phyloP scores from a whole-genome alignment of 345 rosid species.

The Hypericum androsaemum region DNA sequence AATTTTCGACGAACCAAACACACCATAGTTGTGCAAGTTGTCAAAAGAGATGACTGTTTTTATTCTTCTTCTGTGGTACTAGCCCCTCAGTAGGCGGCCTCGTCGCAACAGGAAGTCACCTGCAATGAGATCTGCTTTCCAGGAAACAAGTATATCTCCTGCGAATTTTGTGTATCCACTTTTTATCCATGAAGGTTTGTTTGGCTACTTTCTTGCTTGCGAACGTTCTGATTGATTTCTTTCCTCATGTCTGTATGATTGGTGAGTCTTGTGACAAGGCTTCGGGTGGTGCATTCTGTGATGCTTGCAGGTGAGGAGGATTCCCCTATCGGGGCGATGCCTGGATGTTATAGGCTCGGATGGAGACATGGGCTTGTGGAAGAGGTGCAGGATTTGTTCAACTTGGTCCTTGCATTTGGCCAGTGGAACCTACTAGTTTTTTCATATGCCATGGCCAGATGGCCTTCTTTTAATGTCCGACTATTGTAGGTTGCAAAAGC shows the following conservation, averaged over 20 bases:
- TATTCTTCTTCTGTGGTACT: constrained; percentile 4
- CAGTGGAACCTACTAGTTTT: not conserved
- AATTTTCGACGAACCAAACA: too few relatives aligned
- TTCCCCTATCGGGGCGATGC: constrained; percentile 98
- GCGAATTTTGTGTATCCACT: constrained; percentile 89
- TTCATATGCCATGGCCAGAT: not conserved
- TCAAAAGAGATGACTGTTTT: not conserved
- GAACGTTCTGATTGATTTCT: constrained; percentile 4
- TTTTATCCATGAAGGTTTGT: constrained; percentile 89
- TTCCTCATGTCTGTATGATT: constrained; percentile 4
- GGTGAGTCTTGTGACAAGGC: not conserved
- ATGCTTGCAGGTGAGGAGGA: constrained; percentile 72
- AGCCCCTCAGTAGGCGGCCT: constrained; percentile 75
- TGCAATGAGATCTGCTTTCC: constrained; percentile 60
- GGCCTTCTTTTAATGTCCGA: not conserved
- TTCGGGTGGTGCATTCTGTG: not conserved
- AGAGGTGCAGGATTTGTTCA: constrained; percentile 38
- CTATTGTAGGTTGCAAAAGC: constrained; percentile 73
- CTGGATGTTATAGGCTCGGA: constrained; percentile 95
- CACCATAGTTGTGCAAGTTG: too few relatives aligned
- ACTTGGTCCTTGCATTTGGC: too few relatives aligned
- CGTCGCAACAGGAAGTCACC: constrained; percentile 80
- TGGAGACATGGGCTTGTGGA: constrained; percentile 90
- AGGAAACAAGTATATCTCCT: constrained; percentile 73
- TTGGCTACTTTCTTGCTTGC: not conserved